Evolutionary conservation across 345 rosid genomes (phyloP).

Genomic region (Jatropha curcas): DNA sequence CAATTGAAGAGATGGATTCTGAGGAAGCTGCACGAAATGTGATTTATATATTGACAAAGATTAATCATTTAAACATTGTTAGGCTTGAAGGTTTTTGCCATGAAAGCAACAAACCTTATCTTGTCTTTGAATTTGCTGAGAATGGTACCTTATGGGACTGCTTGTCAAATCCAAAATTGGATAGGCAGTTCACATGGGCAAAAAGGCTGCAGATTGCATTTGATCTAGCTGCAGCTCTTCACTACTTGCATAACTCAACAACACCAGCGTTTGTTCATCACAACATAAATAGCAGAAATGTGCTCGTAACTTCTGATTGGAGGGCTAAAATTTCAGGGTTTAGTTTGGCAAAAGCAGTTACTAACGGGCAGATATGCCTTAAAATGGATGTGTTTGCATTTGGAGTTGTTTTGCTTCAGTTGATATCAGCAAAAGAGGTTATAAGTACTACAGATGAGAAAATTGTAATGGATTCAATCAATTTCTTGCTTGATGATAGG

Average conservation of each 20-base stretch:
- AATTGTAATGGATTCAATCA: constrained; percentile 17
- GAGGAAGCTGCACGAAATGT: constrained; percentile 31
- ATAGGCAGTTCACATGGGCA: constrained; percentile 36
- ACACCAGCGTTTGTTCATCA: constrained; percentile 31
- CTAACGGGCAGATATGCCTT: constrained; percentile 18
- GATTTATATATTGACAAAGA: constrained; percentile 33
- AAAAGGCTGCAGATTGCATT: constrained; percentile 38
- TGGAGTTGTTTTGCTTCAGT: constrained; percentile 39
- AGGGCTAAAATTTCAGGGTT: constrained; percentile 41
- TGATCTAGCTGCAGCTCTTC: constrained; percentile 42
- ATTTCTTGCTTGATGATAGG: constrained; percentile 13
- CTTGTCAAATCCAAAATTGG: constrained; percentile 20
- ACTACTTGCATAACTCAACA: constrained; percentile 38
- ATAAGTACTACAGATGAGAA: constrained; percentile 18
- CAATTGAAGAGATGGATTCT: constrained; percentile 25
- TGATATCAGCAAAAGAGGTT: constrained; percentile 34
- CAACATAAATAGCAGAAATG: constrained; percentile 31
- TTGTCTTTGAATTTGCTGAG: constrained; percentile 33
- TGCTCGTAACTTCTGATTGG: constrained; percentile 34
- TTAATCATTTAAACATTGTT: constrained; percentile 33
- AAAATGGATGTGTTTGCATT: constrained; percentile 38
- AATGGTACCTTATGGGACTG: constrained; percentile 39
- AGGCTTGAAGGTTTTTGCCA: constrained; percentile 37
- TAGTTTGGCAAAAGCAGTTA: constrained; percentile 30
- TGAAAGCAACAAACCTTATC: constrained; percentile 20